A percentile compares a stretch with the other conserved stretches of the same genome.
phyloP scores from a whole-genome alignment of 306 rosid species.

The Amphicarpaea edgeworthii region DNA sequence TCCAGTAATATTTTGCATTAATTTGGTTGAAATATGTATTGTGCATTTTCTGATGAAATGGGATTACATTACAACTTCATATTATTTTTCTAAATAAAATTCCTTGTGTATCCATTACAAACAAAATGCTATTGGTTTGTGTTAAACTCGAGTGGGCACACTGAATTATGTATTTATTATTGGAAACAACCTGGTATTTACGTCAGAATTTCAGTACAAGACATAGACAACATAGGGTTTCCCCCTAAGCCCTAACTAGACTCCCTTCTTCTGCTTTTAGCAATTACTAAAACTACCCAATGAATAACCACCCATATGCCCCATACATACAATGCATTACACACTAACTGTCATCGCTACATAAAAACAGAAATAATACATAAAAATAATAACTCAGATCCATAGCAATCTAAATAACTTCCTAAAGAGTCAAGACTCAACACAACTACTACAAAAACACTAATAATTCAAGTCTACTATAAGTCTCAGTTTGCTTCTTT shows the following conservation, averaged over 20 bases:
- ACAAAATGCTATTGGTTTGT: slow-evolving; percentile 9
- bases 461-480: not conserved
- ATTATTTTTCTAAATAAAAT: not conserved
- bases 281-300: not conserved
- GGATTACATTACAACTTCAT: slow-evolving; percentile 17
- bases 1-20: too few relatives aligned
- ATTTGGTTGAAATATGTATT: slow-evolving; percentile 27
- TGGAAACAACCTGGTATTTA: too few relatives aligned
- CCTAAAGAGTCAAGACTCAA: too few relatives aligned
- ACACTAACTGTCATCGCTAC: not conserved
- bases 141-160: not conserved
- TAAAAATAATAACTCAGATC: not conserved
- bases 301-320: not conserved
- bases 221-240: too few relatives aligned
- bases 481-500: not conserved
- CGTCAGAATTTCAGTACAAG: too few relatives aligned
- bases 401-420: not conserved
- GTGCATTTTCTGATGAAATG: slow-evolving; percentile 27
- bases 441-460: not conserved
- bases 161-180: not conserved
- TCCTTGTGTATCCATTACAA: slow-evolving; percentile 19
- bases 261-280: not conserved
- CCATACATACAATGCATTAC: not conserved
- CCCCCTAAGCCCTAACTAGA: not conserved
- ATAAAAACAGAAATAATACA: not conserved